Conservation (phyloP, 139 green algal genomes). For the Microglena sp. region DNA sequence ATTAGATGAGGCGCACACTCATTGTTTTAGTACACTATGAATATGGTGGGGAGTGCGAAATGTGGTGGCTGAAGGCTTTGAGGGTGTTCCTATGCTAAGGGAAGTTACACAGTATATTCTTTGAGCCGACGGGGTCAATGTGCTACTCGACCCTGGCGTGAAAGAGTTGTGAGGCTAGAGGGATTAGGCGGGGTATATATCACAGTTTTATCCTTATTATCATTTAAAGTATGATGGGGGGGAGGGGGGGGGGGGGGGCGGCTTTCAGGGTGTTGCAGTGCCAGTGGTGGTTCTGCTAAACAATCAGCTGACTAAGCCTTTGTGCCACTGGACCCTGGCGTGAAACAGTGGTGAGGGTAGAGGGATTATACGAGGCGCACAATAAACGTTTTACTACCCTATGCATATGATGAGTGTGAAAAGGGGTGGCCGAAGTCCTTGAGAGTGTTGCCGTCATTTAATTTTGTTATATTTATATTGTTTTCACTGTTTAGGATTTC, state of each 20-base stretch:
- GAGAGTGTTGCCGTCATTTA: conserved; percentile 31
- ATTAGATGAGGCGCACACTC: neutral
- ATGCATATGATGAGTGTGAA: too few species aligned
- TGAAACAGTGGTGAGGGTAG: too few species aligned
- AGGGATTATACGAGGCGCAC: neutral
- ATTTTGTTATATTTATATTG: too few species aligned
- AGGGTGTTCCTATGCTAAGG: conserved; percentile 47
- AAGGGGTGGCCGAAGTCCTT: conserved; percentile 15
- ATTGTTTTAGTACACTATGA: neutral
- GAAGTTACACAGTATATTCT: conserved; percentile 39
- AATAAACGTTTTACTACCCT: neutral
- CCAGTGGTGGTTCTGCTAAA: conserved; percentile 50
- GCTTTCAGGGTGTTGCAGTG: conserved; percentile 41
- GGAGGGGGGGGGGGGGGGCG: too few species aligned
- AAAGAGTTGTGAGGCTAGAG: neutral
- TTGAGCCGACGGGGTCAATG: conserved; percentile 26
- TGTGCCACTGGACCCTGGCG: conserved; percentile 43
- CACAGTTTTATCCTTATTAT: too few species aligned
- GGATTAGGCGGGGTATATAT: neutral
- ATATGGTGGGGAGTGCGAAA: too few species aligned
- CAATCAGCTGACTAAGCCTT: conserved; percentile 34
- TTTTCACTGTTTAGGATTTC: too few species aligned
- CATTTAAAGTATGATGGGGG: too few species aligned
- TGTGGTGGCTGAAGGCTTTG: conserved; percentile 15
- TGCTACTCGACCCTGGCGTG: conserved; percentile 41